Evolutionary conservation across 1,139 yeast species (phyloP), one percentile per base, ranked within the genome.

Genomic region (Hansenula anomala): DNA sequence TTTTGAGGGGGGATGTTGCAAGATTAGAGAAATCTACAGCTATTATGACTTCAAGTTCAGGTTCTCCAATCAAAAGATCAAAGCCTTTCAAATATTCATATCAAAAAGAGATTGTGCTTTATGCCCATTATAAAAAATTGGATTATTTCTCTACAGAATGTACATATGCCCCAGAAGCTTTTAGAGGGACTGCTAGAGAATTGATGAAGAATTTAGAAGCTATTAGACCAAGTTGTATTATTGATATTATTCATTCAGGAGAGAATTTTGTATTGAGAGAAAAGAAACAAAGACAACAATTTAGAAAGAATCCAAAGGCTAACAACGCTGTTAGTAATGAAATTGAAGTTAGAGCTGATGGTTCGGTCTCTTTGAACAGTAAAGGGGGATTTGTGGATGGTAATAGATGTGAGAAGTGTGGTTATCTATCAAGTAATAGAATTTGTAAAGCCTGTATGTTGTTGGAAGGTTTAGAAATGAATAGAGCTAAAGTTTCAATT

Each of bases 71-170:
- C 44, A 88, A 87, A 61, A 74, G 99, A 57, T 84, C 96, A 17
- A 94, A 94, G 61, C 99, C 98, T 2, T 85, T 94, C 67, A 94
- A 92, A 59, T 94, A 89, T 59, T 77, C 96, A 12, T 94, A 94
- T 60, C 97, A 94, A 59, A 94, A 94, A 69, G 99, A 94, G 59
- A 94, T 94, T 51, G 98, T 94, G 17, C 71, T 94, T 20, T 94
- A 94, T 64, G 99, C 99, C 3, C 98, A 94, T 58, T 94, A 88
- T 66, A 90, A 89, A 63, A 85, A 89, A 55, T 71, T 94, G 39
- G 98, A 94, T 60, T 94, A 94, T 60, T 94, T 94, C 58, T 85
- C 96, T 6, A 94, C 99, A 0, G 99, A 94, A 56, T 94, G 99
- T 61, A 82, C 96, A 0, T 94, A 94, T 63, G 96, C 98, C 0